Percentiles rank a stretch among this genome's conserved stretches.
phyloP scores from a whole-genome alignment of 2,329 filamentous ascomycete species.

The Gnomoniopsis smithogilvyi region DNA sequence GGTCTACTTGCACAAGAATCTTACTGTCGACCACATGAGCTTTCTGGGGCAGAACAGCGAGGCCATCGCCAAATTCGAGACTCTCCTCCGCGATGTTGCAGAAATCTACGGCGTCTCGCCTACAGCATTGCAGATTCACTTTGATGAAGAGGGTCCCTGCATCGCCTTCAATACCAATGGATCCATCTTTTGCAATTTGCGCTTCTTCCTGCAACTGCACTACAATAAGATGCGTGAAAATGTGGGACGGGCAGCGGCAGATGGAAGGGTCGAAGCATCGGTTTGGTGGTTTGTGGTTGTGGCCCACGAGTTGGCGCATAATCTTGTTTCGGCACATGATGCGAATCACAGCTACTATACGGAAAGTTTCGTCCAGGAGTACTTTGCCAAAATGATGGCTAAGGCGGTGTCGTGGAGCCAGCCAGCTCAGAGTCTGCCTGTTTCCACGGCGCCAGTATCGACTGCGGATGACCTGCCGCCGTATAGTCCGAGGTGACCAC shows the following conservation, averaged over 20 bases:
- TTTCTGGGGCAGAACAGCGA: conserved; percentile 62
- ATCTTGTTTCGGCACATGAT: conserved; percentile 76
- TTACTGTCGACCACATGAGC: conserved; percentile 42
- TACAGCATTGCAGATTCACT: conserved; percentile 78
- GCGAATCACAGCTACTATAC: conserved; percentile 81
- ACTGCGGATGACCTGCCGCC: conserved; percentile 4
- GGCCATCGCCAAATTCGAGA: conserved; percentile 67
- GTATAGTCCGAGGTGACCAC: conserved; percentile 13
- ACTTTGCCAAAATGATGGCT: conserved; percentile 67
- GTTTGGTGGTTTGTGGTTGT: conserved; percentile 95
- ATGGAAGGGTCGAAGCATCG: conserved; percentile 60
- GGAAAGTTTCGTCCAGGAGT: conserved; percentile 75
- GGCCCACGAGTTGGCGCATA: conserved; percentile 94
- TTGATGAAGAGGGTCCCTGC: conserved; percentile 72
- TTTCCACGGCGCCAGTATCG: not conserved
- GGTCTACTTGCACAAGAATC: conserved; percentile 63
- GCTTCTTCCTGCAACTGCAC: conserved; percentile 82
- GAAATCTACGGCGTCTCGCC: conserved; percentile 69
- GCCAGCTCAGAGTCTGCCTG: not conserved
- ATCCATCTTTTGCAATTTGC: conserved; percentile 89
- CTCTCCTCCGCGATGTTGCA: conserved; percentile 65
- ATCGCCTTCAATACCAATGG: conserved; percentile 92
- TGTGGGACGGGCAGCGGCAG: conserved; percentile 20
- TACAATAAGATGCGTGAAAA: conserved; percentile 39
- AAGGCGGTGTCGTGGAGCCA: conserved; percentile 42